Percentiles rank a stretch among this genome's conserved stretches.
phyloP scores from a whole-genome alignment of 192 early-diverging fungal genomes.

The Coemansia sp. region DNA sequence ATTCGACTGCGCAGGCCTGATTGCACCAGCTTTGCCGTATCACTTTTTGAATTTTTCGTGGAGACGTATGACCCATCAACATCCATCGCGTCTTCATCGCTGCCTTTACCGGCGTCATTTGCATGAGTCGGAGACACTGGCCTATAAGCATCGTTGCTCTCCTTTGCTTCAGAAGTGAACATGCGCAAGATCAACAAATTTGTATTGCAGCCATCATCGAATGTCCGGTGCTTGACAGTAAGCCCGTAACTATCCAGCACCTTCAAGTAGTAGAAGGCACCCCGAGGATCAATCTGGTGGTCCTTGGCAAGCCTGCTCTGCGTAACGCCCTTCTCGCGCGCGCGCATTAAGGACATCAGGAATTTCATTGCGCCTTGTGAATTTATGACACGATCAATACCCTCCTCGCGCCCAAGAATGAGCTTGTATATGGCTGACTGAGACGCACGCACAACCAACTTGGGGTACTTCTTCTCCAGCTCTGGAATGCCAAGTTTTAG shows the following conservation, averaged over 20 bases:
- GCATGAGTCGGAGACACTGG: neutral
- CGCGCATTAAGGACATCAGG: slow-evolving; percentile 24
- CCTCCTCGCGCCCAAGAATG: slow-evolving; percentile 39
- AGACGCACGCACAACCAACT: slow-evolving; percentile 23
- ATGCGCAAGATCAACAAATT: slow-evolving; percentile 41
- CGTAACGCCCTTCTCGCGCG: slow-evolving; percentile 33
- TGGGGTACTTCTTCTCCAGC: slow-evolving; percentile 20
- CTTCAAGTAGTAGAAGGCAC: slow-evolving; percentile 42
- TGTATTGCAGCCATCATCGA: slow-evolving; percentile 26
- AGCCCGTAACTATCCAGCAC: slow-evolving; percentile 34
- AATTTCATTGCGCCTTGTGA: slow-evolving; percentile 18
- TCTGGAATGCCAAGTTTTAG: neutral
- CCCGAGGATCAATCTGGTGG: slow-evolving; percentile 29
- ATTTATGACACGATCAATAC: slow-evolving; percentile 11
- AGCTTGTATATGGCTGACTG: slow-evolving; percentile 20
- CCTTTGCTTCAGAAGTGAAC: slow-evolving; percentile 7
- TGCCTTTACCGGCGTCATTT: neutral
- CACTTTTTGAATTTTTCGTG: neutral
- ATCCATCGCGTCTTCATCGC: neutral
- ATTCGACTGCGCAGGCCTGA: slow-evolving; percentile 15
- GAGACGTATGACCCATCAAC: neutral
- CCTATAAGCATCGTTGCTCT: neutral
- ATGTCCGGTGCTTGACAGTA: slow-evolving; percentile 23
- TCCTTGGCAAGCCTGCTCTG: slow-evolving; percentile 26
- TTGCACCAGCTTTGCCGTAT: slow-evolving; percentile 14